Conservation (phyloP, 192 early-diverging fungal species). For the Phycomyces nitens region DNA sequence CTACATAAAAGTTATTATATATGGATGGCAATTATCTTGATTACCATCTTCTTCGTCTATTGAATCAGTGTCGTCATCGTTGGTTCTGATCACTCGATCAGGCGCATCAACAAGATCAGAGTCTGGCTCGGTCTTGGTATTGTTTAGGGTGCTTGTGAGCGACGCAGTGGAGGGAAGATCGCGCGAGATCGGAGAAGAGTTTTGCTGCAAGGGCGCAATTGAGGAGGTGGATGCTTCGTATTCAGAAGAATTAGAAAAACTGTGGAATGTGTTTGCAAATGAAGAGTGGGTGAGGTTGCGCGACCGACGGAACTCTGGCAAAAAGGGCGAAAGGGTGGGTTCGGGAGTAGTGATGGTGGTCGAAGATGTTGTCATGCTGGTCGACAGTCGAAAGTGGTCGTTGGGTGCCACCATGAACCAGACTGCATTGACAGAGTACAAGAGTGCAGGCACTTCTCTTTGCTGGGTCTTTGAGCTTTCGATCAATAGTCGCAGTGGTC, state of each 20-base stretch:
- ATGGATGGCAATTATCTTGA: background rate
- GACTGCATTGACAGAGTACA: constrained; percentile 69
- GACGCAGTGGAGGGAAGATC: background rate
- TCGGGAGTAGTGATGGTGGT: no score
- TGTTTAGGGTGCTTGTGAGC: background rate
- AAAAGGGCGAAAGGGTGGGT: no score
- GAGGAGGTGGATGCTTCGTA: constrained; percentile 8
- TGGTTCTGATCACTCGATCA: background rate
- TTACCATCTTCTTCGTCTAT: constrained; percentile 51
- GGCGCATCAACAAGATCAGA: no score
- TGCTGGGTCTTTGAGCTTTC: constrained; percentile 71
- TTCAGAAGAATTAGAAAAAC: background rate
- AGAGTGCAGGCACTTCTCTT: constrained; percentile 72
- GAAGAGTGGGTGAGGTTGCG: background rate
- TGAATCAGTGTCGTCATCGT: background rate
- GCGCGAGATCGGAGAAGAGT: background rate
- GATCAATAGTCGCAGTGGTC: constrained; percentile 75
- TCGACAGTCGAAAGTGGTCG: constrained; percentile 29
- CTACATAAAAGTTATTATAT: constrained; percentile 18
- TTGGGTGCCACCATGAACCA: constrained; percentile 74
- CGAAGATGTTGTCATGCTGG: constrained; percentile 1
- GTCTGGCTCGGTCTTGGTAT: background rate
- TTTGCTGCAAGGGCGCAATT: background rate
- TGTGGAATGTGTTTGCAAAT: background rate
- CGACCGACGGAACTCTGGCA: background rate